Evolutionary conservation across 176 grass and related monocot genomes (phyloP), one percentile per base, ranked within the genome.

Genomic region (Ensete ventricosum): DNA sequence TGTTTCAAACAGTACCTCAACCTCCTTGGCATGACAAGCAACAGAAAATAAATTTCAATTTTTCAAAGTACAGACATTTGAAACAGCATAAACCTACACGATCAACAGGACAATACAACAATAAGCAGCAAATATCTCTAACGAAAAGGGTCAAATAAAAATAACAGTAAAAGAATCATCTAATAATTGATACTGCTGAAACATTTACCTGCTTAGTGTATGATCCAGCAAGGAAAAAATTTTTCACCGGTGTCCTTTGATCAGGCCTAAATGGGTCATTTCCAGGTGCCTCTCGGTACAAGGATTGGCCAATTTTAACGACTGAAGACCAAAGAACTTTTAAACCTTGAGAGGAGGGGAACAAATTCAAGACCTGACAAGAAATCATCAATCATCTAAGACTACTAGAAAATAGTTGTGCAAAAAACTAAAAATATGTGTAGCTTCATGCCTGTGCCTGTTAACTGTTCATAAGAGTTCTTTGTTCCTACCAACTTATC

Each of bases 231-330:
- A 93, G 86, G 76, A 98, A 98, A 75, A 98, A 98, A 78, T 98
- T 98, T 78, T 87, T 90, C 51, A 98, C 75, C 1, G 90, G 94
- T 22, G 94, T 98, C 84, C 81, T 98, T 73, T 98, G 94, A 85
- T 98, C 90, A 80, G 94, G 94, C 78, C 94, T 93, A 81, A 91
- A 98, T 78, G 94, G 90, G 26, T 98, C 94, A 49, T 82, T 91
- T 87, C 94, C 94, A 87, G 94, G 94, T 83, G 94, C 88, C 75
- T 98, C 94, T 3, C 94, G 87, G 75, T 98, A 98, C 52, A 98
- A 82, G 19, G 94, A 98, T 76, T 98, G 90, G 19, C 86, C 88
- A 9, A 98, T 89, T 83, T 97, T 98, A 60, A 98, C 94, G 23
- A 98, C 84, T 71, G 90, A 91, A 59, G 90, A 98, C 90, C 94